Conservation (phyloP, 73 alveolate species). For the Paramecium pentaurelia region DNA sequence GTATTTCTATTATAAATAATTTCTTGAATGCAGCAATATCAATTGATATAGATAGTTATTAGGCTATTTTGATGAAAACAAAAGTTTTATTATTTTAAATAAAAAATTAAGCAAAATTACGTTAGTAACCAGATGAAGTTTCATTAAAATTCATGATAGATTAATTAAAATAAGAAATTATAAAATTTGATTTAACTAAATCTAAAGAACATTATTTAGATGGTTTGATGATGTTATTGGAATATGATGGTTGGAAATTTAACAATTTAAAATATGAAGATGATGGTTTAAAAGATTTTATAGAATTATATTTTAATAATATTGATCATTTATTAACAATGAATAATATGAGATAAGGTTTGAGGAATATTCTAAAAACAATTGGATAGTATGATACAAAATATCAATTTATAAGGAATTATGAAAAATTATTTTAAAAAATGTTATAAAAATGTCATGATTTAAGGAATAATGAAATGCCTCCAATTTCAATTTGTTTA, state of each 20-base stretch:
- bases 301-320: neutral
- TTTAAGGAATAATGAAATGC: neutral
- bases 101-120: neutral
- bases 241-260: conserved; percentile 12
- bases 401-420: neutral
- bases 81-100: neutral
- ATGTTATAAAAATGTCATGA: neutral
- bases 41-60: neutral
- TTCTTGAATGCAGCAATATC: neutral
- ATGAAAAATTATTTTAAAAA: neutral
- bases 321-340: neutral
- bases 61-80: neutral
- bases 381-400: neutral
- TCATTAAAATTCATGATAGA: neutral
- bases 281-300: neutral
- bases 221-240: neutral
- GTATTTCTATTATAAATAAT: neutral
- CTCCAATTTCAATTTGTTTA: neutral
- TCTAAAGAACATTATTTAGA: neutral
- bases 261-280: neutral
- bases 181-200: neutral
- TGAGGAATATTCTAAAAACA: neutral
- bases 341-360: neutral
- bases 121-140: neutral
- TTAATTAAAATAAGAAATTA: neutral